Evolutionary conservation across 2,329 filamentous ascomycete species (phyloP), one percentile per base, ranked within the genome.

Genomic region (Penicillium rolfsii): DNA sequence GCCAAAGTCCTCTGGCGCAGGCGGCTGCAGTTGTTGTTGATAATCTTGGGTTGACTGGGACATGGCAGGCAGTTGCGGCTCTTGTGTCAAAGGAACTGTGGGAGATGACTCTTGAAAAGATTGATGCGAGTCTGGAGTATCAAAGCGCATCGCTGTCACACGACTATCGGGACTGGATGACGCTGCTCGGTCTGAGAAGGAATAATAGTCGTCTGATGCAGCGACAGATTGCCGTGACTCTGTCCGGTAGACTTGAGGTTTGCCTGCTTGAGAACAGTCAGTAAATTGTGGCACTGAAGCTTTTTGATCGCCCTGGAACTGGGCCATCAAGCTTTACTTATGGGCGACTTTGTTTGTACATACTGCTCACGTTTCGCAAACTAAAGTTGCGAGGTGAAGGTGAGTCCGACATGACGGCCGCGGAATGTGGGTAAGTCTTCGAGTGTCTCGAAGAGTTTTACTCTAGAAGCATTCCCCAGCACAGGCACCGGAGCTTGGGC

Each of bases 141-240:
- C 74, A 73, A 80, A 82, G 61, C 75, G 76, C 64, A 76, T 73
- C 35, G 76, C 71, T 26, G 74, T 77, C 5, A 74, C 72, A 63
- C 73, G 74, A 62, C 76, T 79, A 56, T 65, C 71, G 70, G 56
- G 72, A 73, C 75, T 76, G 28, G 76, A 74, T 48, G 75, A 74
- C 61, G 46, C 55, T 28, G 57, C 54, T 49, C 71, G 73, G 53
- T 81, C 76, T 26, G 79, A 80, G 61, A 82, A 76, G 16, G 80
- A 81, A 64, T 80, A 82, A 61, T 81, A 82, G 67, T 82, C 80
- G 67, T 81, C 79, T 24, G 81, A 82, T 38, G 80, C 80, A 50
- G 79, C 76, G 41, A 77, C 73, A n/a, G 81, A 83, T 65, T 79
- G 80, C 63, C 77, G 74, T 3, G 80, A 81, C 48, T 77, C 68